Conservation (phyloP, 176 grass and related monocot species). For the Melocanna baccifera region DNA sequence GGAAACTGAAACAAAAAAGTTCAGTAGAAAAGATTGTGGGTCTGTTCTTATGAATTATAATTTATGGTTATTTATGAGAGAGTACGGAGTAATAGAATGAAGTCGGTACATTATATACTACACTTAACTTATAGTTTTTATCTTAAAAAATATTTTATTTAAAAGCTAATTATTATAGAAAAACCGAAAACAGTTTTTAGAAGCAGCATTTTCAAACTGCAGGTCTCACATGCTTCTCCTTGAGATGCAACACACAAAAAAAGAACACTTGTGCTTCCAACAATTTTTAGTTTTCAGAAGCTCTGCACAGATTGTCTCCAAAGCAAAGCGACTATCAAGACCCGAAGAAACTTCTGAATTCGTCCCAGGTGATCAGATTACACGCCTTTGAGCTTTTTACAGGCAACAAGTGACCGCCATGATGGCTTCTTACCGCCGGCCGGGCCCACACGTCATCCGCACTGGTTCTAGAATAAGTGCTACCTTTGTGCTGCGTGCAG, state of each 20-base stretch:
- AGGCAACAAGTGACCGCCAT: background rate
- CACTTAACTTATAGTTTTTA: no score
- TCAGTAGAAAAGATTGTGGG: no score
- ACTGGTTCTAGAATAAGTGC: background rate
- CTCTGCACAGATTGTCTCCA: background rate
- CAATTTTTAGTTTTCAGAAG: no score
- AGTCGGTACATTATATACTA: no score
- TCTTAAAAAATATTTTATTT: no score
- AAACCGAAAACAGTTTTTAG: no score
- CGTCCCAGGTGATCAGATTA: background rate
- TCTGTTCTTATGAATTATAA: no score
- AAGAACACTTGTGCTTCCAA: background rate
- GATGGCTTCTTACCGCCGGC: background rate
- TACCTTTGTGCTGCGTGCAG: slow-evolving; percentile 20
- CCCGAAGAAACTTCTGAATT: background rate
- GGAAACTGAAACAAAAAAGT: background rate
- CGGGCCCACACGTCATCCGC: background rate
- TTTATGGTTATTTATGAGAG: no score
- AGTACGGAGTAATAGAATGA: no score
- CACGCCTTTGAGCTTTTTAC: background rate
- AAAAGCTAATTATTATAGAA: no score
- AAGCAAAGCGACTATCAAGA: background rate
- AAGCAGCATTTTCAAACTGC: no score
- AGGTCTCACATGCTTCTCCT: slow-evolving; percentile 21
- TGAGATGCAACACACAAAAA: background rate